Evolutionary conservation across 805 yeast genomes (phyloP), one percentile per base, ranked within the genome.

Genomic region (Saccharomycopsis fibuligera): DNA sequence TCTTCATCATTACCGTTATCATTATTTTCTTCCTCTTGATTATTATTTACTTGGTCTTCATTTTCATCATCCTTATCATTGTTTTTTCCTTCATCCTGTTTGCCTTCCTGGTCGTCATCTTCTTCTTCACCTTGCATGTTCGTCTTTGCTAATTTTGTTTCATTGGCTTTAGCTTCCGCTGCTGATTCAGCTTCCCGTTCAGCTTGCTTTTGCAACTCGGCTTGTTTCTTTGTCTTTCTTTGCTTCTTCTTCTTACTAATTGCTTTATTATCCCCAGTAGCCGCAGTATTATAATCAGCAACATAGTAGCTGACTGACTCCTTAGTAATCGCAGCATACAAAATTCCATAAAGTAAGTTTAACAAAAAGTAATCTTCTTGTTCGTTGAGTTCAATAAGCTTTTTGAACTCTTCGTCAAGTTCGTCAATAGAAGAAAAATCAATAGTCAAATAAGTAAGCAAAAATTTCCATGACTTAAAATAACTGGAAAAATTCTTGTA

Each of bases 111-210:
- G 2, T 24, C 23, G 14, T 40, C 54, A 8, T 41, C 41, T 14
- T 41, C 37, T 9, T 45, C 47, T 17, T 17, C 42, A 5, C 35
- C 43, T 19, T 43, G 37, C 48, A 45, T 42, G 6, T 44, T 21
- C 4, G 35, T 38, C n/a, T 27, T 27, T 3, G 41, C 37, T 4
- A 47, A 61, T 36, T 59, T 65, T 3, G 57, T 57, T 35, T 62
- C 66, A 23, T 54, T 55, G 23, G 67, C 74, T 22, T 71, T 78
- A 4, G n/a, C 78, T 44, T 35, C 40, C 22, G 72, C 78, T 45
- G 76, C 81, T 30, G 70, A 75, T 45, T 70, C 76, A 19, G 76
- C 83, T 46, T 75, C 74, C 52, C 76, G 82, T 61, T 76, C 48
- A 4, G 54, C 51, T 30, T 27, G 39, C 14, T 41, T 39, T 22